A percentile compares a stretch with the other conserved stretches of the same genome.
Conservation (phyloP, 2,329 filamentous ascomycete species). For the Fusarium fujikuroi region DNA sequence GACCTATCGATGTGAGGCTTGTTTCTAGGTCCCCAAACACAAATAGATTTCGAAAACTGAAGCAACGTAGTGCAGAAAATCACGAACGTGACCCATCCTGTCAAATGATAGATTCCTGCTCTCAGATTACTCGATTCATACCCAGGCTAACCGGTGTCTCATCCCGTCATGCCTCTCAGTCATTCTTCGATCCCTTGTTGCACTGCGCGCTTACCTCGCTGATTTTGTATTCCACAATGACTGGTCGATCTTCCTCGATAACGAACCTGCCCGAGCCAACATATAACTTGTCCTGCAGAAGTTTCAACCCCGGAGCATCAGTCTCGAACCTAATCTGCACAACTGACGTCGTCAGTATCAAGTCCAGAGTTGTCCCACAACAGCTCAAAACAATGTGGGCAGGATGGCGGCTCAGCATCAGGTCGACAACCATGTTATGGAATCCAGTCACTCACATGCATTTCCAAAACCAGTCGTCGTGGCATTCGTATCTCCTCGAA, state of each 20-base stretch:
- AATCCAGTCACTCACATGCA: slow-evolving; percentile 48
- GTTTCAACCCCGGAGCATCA: slow-evolving; percentile 49
- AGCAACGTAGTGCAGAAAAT: slow-evolving; percentile 4
- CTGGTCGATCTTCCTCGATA: slow-evolving; percentile 47
- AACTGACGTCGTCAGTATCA: slow-evolving; percentile 41
- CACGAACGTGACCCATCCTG: neutral
- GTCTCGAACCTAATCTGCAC: slow-evolving; percentile 54
- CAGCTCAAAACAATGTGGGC: neutral
- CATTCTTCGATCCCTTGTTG: slow-evolving; percentile 9
- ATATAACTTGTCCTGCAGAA: slow-evolving; percentile 53
- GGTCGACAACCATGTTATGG: neutral
- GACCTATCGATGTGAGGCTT: slow-evolving; percentile 32
- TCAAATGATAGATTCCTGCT: neutral
- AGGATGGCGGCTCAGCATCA: neutral
- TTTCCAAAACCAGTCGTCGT: slow-evolving; percentile 54
- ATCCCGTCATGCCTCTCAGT: slow-evolving; percentile 1
- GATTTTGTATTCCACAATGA: slow-evolving; percentile 56
- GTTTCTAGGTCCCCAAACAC: slow-evolving; percentile 26
- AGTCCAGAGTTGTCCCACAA: neutral
- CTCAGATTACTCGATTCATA: neutral
- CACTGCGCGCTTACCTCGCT: slow-evolving; percentile 51
- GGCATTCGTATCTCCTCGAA: slow-evolving; percentile 49
- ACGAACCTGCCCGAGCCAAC: slow-evolving; percentile 56
- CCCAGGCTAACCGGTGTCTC: neutral
- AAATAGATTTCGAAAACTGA: slow-evolving; percentile 38